A percentile compares a stretch with the other conserved stretches of the same genome.
phyloP scores from a whole-genome alignment of 78 protist genomes.

The Anaeramoeba ignava region DNA sequence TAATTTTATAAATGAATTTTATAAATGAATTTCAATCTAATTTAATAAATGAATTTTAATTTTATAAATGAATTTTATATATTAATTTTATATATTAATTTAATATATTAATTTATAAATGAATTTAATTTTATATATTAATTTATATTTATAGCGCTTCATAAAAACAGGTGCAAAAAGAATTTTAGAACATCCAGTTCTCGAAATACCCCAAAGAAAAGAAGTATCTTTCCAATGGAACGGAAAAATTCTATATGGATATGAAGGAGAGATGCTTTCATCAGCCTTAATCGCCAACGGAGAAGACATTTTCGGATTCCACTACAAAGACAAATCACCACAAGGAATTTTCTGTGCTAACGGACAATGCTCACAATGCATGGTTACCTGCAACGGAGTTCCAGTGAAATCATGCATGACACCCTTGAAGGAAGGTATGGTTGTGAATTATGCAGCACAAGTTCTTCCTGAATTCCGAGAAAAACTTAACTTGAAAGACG shows the following conservation, averaged over 20 bases:
- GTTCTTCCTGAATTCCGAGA: not conserved
- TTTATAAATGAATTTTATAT: no score
- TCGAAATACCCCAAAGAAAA: not conserved
- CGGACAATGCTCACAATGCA: not conserved
- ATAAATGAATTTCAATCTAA: no score
- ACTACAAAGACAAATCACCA: not conserved
- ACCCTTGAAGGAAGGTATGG: not conserved
- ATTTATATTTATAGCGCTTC: no score
- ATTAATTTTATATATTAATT: no score
- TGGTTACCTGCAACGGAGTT: not conserved
- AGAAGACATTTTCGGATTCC: not conserved
- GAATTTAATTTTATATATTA: no score
- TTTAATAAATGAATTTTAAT: no score
- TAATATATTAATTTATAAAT: no score
- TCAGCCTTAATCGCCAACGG: not conserved
- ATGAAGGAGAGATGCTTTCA: not conserved
- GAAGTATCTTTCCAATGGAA: not conserved
- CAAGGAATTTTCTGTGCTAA: not conserved
- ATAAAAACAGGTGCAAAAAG: no score
- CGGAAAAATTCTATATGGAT: not conserved
- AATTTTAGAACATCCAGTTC: not conserved
- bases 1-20: no score
- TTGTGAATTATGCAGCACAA: not conserved
- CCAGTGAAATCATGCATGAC: not conserved
- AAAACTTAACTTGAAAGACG: not conserved